Percentiles rank a stretch among this genome's conserved stretches.
Conservation (phyloP, 2,329 filamentous ascomycete species). For the Neocucurbitaria cava region DNA sequence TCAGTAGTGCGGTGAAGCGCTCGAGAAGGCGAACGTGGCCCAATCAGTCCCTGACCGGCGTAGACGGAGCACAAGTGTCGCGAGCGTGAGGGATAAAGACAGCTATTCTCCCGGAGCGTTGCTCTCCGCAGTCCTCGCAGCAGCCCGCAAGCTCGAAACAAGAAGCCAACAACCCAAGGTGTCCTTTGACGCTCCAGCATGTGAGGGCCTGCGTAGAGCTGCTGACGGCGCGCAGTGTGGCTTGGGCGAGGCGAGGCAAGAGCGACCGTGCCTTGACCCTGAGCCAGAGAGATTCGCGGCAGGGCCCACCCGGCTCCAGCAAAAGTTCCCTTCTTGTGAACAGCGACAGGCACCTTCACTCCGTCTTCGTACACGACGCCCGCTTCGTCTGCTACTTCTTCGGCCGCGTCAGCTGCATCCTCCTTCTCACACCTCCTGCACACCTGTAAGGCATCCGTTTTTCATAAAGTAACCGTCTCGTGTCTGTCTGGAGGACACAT, state of each 20-base stretch:
- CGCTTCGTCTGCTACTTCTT: slow-evolving; percentile 12
- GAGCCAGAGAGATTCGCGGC: slow-evolving; percentile 21
- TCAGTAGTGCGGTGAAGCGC: slow-evolving; percentile 28
- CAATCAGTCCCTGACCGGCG: slow-evolving; percentile 18
- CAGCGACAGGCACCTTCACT: slow-evolving; percentile 9
- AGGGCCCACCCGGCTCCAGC: slow-evolving; percentile 18
- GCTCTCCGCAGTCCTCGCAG: background rate
- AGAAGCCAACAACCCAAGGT: slow-evolving; percentile 8
- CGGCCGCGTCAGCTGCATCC: slow-evolving; percentile 34
- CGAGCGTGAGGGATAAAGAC: slow-evolving; percentile 12
- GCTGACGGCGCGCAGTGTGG: slow-evolving; percentile 16
- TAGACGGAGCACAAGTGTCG: slow-evolving; percentile 6
- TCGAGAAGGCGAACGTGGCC: slow-evolving; percentile 34
- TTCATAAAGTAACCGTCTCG: slow-evolving; percentile 14
- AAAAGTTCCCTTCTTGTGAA: slow-evolving; percentile 4
- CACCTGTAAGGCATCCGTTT: slow-evolving; percentile 39
- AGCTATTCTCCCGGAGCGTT: background rate
- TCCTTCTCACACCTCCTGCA: slow-evolving; percentile 16
- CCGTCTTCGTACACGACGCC: slow-evolving; percentile 12
- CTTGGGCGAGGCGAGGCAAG: slow-evolving; percentile 7
- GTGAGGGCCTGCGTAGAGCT: slow-evolving; percentile 13
- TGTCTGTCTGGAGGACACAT: slow-evolving; percentile 37
- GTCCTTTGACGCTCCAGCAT: slow-evolving; percentile 11
- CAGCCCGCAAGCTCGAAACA: background rate
- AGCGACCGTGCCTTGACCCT: slow-evolving; percentile 9